Percentiles rank a stretch among this genome's conserved stretches.
phyloP scores from a whole-genome alignment of 2,329 filamentous ascomycete genomes.

The Sclerotinia subarctica region DNA sequence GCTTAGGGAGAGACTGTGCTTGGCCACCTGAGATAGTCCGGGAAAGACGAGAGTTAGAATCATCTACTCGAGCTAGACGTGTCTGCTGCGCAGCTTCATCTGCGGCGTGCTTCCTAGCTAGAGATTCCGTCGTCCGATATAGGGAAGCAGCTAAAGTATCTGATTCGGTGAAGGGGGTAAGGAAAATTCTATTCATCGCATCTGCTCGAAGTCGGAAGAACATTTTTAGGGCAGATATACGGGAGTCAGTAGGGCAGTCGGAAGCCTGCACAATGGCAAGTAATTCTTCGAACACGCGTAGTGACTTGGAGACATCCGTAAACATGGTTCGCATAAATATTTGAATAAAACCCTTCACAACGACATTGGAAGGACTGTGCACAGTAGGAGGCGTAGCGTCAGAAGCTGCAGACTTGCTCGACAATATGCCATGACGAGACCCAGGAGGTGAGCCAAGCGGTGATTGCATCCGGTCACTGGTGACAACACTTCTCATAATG shows the following conservation, averaged over 20 bases:
- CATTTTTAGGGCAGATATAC: slow-evolving; percentile 71
- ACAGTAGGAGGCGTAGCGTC: slow-evolving; percentile 20
- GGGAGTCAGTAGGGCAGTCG: slow-evolving; percentile 63
- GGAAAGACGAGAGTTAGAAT: slow-evolving; percentile 34
- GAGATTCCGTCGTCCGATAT: slow-evolving; percentile 58
- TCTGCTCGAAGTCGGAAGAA: slow-evolving; percentile 82
- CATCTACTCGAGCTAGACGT: slow-evolving; percentile 40
- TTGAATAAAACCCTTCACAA: slow-evolving; percentile 66
- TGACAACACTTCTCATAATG: slow-evolving; percentile 50
- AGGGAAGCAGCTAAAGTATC: slow-evolving; percentile 69
- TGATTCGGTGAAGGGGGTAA: slow-evolving; percentile 68
- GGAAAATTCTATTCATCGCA: slow-evolving; percentile 71
- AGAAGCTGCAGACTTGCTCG: slow-evolving; percentile 25
- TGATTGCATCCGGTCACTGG: slow-evolving; percentile 45
- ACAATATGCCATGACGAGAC: slow-evolving; percentile 32
- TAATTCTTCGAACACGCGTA: slow-evolving; percentile 59
- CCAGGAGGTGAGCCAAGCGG: slow-evolving; percentile 40
- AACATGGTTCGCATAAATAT: slow-evolving; percentile 76
- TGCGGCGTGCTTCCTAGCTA: slow-evolving; percentile 43
- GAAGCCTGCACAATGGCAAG: slow-evolving; percentile 60
- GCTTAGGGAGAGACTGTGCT: slow-evolving; percentile 38
- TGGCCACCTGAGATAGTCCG: slow-evolving; percentile 38
- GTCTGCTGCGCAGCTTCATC: slow-evolving; percentile 43
- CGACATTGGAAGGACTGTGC: slow-evolving; percentile 65
- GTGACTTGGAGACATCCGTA: slow-evolving; percentile 60